Conservation (phyloP, 2,329 filamentous ascomycete species). For the Xylariaceae sp. region DNA sequence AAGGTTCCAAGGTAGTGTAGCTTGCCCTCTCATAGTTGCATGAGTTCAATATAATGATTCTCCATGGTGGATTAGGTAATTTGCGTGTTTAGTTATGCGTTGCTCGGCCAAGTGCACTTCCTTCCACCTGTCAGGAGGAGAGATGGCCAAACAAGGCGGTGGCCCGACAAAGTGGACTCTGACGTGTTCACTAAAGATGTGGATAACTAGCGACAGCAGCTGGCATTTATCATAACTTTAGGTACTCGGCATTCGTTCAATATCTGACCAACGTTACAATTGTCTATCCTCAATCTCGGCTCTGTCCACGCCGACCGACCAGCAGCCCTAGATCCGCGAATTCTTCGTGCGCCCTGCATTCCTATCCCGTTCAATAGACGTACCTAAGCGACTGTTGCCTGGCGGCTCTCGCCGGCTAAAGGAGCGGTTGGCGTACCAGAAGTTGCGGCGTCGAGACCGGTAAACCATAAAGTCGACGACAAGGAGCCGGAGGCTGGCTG, state of each 20-base stretch:
- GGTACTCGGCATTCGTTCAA: too few relatives aligned
- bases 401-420: neutral
- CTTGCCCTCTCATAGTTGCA: too few relatives aligned
- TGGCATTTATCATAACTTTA: neutral
- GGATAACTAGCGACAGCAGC: neutral
- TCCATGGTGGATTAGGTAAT: too few relatives aligned
- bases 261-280: neutral
- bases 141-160: too few relatives aligned
- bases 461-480: neutral
- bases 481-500: neutral
- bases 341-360: neutral
- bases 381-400: neutral
- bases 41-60: too few relatives aligned
- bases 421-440: slow-evolving; percentile 2
- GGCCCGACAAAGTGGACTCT: too few relatives aligned
- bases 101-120: too few relatives aligned
- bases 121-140: too few relatives aligned
- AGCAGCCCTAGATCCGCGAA: neutral
- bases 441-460: neutral
- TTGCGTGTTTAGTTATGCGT: too few relatives aligned
- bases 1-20: too few relatives aligned
- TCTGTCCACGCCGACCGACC: neutral
- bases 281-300: too few relatives aligned
- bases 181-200: too few relatives aligned
- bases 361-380: neutral